Conservation (phyloP, 2,329 filamentous ascomycete genomes). For the Curvularia spicifera region DNA sequence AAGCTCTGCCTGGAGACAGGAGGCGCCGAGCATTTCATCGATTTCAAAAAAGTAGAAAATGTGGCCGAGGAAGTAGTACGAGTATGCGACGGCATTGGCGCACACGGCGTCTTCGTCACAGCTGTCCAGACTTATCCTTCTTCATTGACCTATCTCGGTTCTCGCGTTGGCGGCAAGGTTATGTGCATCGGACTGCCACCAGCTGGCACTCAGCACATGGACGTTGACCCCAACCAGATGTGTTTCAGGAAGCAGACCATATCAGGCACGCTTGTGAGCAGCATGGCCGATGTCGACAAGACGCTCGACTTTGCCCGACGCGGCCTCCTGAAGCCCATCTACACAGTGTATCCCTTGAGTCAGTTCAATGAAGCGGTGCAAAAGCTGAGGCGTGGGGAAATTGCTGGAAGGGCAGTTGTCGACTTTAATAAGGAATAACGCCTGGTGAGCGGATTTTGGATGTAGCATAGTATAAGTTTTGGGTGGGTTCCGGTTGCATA, state of each 20-base stretch:
- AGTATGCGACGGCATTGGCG: constrained; percentile 46
- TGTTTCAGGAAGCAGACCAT: constrained; percentile 47
- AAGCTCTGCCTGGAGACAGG: constrained; percentile 42
- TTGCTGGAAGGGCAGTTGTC: constrained; percentile 61
- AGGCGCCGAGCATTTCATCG: constrained; percentile 49
- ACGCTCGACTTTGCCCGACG: constrained; percentile 57
- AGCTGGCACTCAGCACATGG: constrained; percentile 38
- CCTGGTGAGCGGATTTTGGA: not conserved
- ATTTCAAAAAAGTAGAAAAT: constrained; percentile 45
- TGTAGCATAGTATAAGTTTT: not conserved
- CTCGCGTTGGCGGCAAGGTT: constrained; percentile 57
- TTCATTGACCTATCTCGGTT: constrained; percentile 48
- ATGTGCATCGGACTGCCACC: constrained; percentile 60
- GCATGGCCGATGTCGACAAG: constrained; percentile 57
- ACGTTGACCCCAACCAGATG: constrained; percentile 45
- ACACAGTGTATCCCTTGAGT: constrained; percentile 57
- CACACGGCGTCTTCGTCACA: constrained; percentile 51
- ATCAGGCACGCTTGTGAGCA: constrained; percentile 53
- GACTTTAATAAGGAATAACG: constrained; percentile 56
- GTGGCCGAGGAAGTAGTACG: constrained; percentile 45
- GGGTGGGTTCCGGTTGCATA: not conserved
- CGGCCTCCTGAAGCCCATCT: constrained; percentile 58
- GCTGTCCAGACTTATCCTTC: constrained; percentile 43
- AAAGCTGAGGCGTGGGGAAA: constrained; percentile 57
- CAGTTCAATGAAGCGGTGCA: constrained; percentile 59